phyloP scores from a whole-genome alignment of 805 yeast genomes.

The Dipodascus albidus region DNA sequence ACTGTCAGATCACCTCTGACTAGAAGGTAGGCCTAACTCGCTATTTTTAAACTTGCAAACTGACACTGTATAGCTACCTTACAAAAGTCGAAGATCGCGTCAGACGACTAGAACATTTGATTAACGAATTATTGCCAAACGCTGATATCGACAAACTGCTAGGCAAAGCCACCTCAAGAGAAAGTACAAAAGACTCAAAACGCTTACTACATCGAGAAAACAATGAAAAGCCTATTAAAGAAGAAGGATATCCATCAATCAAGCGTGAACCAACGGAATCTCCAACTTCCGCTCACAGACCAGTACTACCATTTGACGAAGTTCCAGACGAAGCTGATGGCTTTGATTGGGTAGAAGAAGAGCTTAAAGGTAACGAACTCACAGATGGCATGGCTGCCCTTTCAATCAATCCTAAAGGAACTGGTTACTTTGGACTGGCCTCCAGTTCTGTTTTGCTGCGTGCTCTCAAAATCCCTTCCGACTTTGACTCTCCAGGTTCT shows the following conservation, averaged over 20 bases:
- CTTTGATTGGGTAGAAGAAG: constrained; percentile 50
- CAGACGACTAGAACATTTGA: constrained; percentile 33
- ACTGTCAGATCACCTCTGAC: constrained; percentile 72
- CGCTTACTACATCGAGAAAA: neutral
- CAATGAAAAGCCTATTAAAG: neutral
- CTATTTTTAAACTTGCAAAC: neutral
- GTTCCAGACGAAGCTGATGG: constrained; percentile 39
- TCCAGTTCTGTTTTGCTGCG: constrained; percentile 47
- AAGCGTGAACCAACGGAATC: neutral
- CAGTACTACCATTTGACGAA: constrained; percentile 22
- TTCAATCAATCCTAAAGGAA: constrained; percentile 37
- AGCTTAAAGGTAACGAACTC: constrained; percentile 21
- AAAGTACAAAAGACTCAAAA: neutral
- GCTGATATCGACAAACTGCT: constrained; percentile 33
- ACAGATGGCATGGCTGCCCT: constrained; percentile 59
- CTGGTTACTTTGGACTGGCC: constrained; percentile 57
- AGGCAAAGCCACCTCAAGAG: constrained; percentile 7
- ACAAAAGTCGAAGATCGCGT: constrained; percentile 61
- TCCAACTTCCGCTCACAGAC: constrained; percentile 12
- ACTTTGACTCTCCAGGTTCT: constrained; percentile 10
- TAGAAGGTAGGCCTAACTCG: constrained; percentile 32
- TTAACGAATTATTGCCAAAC: constrained; percentile 35
- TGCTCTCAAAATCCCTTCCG: constrained; percentile 30
- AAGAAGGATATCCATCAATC: neutral
- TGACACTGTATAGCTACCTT: constrained; percentile 32